A percentile compares a stretch with the other conserved stretches of the same genome.
Conservation (phyloP, 2,329 filamentous ascomycete genomes). For the Fusarium verrucosum region DNA sequence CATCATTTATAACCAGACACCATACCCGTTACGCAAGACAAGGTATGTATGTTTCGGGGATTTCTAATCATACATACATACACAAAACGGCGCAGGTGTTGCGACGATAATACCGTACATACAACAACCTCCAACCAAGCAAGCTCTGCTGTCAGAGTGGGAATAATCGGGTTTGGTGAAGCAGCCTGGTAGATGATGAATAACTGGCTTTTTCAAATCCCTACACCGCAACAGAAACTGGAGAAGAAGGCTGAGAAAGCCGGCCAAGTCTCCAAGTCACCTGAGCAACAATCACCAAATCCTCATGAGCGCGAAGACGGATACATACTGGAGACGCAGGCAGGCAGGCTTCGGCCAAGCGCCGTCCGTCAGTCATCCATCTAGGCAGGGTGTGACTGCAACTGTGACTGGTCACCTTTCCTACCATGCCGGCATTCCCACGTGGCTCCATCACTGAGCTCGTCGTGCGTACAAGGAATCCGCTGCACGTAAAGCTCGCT, state of each 20-base stretch:
- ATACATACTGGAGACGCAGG: constrained; percentile 2
- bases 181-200: not conserved
- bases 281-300: constrained; percentile 15
- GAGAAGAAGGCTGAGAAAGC: not conserved
- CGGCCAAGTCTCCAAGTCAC: constrained; percentile 4
- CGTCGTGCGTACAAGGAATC: constrained; percentile 22
- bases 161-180: constrained; percentile 39
- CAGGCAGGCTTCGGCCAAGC: no score
- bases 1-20: not conserved
- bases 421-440: constrained; percentile 38
- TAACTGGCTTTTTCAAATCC: constrained; percentile 7
- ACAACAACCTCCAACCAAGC: not conserved
- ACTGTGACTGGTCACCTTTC: constrained; percentile 40
- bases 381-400: not conserved
- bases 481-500: constrained; percentile 34
- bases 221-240: constrained; percentile 27
- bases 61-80: not conserved
- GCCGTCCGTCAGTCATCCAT: no score
- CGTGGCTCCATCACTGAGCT: constrained; percentile 40
- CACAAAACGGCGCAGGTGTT: not conserved
- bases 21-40: not conserved
- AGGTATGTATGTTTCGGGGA: not conserved
- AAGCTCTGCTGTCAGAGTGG: constrained; percentile 32
- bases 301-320: constrained; percentile 5
- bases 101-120: not conserved